Evolutionary conservation across 331 rosid genomes (phyloP).

Genomic region (Quercus tomentella): DNA sequence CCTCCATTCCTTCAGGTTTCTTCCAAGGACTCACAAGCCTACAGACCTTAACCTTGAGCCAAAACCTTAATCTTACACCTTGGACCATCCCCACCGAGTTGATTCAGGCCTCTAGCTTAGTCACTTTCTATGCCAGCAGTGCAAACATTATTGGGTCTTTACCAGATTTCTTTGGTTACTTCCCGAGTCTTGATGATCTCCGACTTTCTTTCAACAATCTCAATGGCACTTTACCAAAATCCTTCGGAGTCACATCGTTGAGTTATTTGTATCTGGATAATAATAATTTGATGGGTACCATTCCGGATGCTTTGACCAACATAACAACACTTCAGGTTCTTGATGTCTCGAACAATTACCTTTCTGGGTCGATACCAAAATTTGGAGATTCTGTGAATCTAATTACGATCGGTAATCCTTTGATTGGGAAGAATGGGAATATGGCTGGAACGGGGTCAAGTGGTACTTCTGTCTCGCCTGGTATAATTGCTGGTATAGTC

Average conservation of each 20-base stretch:
- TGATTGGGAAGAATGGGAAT: slow-evolving; percentile 41
- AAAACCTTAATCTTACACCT: slow-evolving; percentile 31
- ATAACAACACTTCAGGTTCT: slow-evolving; percentile 41
- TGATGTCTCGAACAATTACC: slow-evolving; percentile 54
- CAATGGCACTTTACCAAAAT: slow-evolving; percentile 43
- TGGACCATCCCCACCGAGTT: slow-evolving; percentile 47
- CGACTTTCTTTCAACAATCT: slow-evolving; percentile 68
- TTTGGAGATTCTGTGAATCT: slow-evolving; percentile 41
- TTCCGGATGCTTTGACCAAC: slow-evolving; percentile 35
- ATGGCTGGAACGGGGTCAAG: not conserved
- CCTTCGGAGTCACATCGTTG: slow-evolving; percentile 42
- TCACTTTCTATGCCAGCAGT: slow-evolving; percentile 22
- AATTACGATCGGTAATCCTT: slow-evolving; percentile 36
- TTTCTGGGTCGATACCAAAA: slow-evolving; percentile 46
- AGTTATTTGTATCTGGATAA: slow-evolving; percentile 31
- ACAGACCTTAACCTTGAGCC: slow-evolving; percentile 35
- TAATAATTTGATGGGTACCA: slow-evolving; percentile 48
- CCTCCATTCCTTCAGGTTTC: slow-evolving; percentile 42
- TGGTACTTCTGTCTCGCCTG: slow-evolving; percentile 31
- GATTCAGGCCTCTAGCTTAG: slow-evolving; percentile 41
- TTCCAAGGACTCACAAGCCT: slow-evolving; percentile 52
- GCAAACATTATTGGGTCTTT: slow-evolving; percentile 38
- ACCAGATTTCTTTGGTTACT: slow-evolving; percentile 48
- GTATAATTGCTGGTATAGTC: slow-evolving; percentile 61
- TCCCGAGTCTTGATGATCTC: slow-evolving; percentile 22